These are phyloP conservation scores for Geum urbanum DNA, from an alignment of 306 rosid species.

Conservation along the genomic window DNA sequence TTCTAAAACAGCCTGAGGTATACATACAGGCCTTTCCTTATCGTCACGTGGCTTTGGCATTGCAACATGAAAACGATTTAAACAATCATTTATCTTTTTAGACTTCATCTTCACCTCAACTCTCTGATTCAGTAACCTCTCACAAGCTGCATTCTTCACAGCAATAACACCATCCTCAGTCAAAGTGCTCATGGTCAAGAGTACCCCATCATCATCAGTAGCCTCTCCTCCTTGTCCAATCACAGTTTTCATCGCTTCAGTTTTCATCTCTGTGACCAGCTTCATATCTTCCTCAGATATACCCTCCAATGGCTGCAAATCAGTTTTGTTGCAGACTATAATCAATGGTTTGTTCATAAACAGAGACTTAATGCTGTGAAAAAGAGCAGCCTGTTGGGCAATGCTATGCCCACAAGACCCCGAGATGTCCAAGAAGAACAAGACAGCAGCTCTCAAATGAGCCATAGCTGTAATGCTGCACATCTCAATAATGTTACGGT, in stretches of 20 bases:
- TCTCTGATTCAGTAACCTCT: constrained; percentile 45
- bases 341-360: constrained; percentile 42
- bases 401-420: constrained; percentile 89
- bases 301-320: constrained; percentile 75
- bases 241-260: constrained; percentile 75
- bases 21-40: constrained; percentile 69
- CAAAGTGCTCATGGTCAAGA: constrained; percentile 83
- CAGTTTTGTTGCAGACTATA: constrained; percentile 67
- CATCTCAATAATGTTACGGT: constrained; percentile 91
- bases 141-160: constrained; percentile 10
- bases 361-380: constrained; percentile 62
- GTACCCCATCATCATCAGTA: constrained; percentile 47
- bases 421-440: constrained; percentile 85
- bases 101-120: constrained; percentile 84
- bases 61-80: constrained; percentile 83
- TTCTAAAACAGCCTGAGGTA: constrained; percentile 71
- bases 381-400: constrained; percentile 87
- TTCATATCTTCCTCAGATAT: constrained; percentile 76
- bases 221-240: constrained; percentile 75
- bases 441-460: constrained; percentile 37
- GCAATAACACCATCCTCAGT: constrained; percentile 79
- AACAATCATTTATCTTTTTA: constrained; percentile 66
- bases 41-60: constrained; percentile 77
- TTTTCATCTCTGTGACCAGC: constrained; percentile 74
- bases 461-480: constrained; percentile 78